These are phyloP conservation scores for Cyclotella cryptica DNA, from an alignment of 108 stramenopile species.

Conservation along the genomic window DNA sequence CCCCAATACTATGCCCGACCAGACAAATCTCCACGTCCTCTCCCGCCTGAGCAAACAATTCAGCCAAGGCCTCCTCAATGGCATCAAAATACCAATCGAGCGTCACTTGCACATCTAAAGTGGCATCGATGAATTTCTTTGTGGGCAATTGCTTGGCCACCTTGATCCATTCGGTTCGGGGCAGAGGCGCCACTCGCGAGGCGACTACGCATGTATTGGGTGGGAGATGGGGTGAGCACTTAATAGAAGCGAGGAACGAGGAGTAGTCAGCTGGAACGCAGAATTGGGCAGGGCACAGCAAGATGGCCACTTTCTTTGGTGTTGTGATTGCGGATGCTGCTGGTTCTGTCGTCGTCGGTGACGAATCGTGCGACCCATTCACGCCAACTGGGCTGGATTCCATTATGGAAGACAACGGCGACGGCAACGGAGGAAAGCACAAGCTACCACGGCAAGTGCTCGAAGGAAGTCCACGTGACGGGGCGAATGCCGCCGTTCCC, in stretches of 20 bases:
- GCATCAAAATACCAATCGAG: conserved; percentile 84
- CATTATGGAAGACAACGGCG: not conserved
- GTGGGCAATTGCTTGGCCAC: conserved; percentile 76
- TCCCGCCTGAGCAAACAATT: conserved; percentile 66
- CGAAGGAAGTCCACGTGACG: conserved; percentile 3
- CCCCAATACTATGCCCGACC: conserved; percentile 79
- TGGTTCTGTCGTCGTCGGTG: not conserved
- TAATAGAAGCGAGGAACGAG: conserved; percentile 55
- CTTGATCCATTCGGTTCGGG: conserved; percentile 87
- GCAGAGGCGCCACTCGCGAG: conserved; percentile 63
- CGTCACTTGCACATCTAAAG: conserved; percentile 59
- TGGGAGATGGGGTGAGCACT: not conserved
- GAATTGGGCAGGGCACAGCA: conserved; percentile 85
- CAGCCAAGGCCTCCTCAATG: conserved; percentile 64
- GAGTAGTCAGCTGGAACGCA: conserved; percentile 81
- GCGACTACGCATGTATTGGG: conserved; percentile 51
- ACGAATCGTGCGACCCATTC: not conserved
- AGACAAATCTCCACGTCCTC: conserved; percentile 65
- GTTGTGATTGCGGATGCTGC: not conserved
- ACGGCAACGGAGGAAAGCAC: not conserved
- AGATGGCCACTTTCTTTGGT: conserved; percentile 33
- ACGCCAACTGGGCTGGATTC: not conserved
- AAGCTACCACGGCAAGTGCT: not conserved
- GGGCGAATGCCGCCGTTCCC: conserved; percentile 2
- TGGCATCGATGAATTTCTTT: conserved; percentile 66